Conservation (phyloP, 2,329 filamentous ascomycete genomes). For the Exophiala alcalophila region DNA sequence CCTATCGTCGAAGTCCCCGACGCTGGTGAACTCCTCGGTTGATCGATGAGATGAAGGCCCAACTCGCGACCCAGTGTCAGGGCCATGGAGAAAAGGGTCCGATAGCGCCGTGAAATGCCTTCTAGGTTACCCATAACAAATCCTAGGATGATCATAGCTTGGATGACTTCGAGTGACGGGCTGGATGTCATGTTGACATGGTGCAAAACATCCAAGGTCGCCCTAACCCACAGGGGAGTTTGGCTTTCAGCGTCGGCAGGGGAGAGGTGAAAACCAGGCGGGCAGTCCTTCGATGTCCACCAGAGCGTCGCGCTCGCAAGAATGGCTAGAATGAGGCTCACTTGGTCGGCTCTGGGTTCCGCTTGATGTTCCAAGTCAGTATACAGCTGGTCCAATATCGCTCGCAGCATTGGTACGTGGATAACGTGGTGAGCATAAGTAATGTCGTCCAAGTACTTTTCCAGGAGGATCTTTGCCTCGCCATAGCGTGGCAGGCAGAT, state of each 20-base stretch:
- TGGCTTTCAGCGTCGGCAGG: conserved; percentile 31
- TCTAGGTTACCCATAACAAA: conserved; percentile 38
- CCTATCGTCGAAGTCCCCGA: conserved; percentile 33
- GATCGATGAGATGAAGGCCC: conserved; percentile 2
- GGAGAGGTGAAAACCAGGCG: neutral
- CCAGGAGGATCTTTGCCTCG: conserved; percentile 35
- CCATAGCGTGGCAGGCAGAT: conserved; percentile 38
- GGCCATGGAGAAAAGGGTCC: conserved; percentile 17
- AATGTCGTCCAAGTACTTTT: conserved; percentile 36
- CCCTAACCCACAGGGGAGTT: conserved; percentile 34
- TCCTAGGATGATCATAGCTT: conserved; percentile 37
- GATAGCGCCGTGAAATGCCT: conserved; percentile 36
- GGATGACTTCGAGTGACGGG: conserved; percentile 38
- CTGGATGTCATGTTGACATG: conserved; percentile 30
- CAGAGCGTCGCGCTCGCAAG: conserved; percentile 35
- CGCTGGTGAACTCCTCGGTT: too few relatives aligned
- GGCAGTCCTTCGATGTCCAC: conserved; percentile 32
- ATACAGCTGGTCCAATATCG: conserved; percentile 34
- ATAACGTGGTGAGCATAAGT: conserved; percentile 38
- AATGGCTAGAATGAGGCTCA: conserved; percentile 3
- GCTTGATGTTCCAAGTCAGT: conserved; percentile 18
- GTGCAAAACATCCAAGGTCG: conserved; percentile 36
- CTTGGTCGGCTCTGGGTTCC: neutral
- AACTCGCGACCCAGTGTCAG: conserved; percentile 6
- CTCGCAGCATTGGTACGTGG: conserved; percentile 33